Evolutionary conservation across 2,329 filamentous ascomycete genomes (phyloP), one percentile per base, ranked within the genome.

Genomic region (Niveomyces coronatus): DNA sequence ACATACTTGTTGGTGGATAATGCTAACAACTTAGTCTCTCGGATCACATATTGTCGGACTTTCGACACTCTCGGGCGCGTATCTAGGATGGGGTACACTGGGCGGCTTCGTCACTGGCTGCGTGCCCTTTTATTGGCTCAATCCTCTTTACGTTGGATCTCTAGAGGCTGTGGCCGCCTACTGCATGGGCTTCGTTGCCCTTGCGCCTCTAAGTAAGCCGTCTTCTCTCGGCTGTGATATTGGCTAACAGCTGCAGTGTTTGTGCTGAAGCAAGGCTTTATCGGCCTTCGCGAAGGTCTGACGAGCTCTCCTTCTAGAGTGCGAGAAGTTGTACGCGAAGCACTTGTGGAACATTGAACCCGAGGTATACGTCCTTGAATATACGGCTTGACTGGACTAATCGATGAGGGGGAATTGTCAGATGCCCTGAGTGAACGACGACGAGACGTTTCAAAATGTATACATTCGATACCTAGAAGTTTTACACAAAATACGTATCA

Each of bases 61-160:
- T 19, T 51, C 65, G 19, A 53, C 61, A 30, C 49, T 60, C 16
- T 60, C 63, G 16, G 59, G 51, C 10, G 46, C 59, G n/a, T 74
- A 73, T 45, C 58, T 74, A 24, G 62, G 53, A 26, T 74, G 67
- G 66, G 69, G 64, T 23, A 58, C 55, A 9, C 51, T 71, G 32
- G 70, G 70, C 17, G 63, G 63, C 45, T 49, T 60, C 18, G 37
- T 65, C 36, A 72, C 68, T 2, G 63, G 62, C 23, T 60, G 61
- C 35, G 60, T 55, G 39, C 56, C 69, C 9, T 70, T 70, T 45
- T 72, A 69, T 53, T 73, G 69, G 62, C 56, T 74, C 37, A 65
- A 73, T 45, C 57, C 62, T 36, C 49, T 56, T 5, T 50, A 62
- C 38, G 61, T 68, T 44, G 62, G 62, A 31, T 61, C 60, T 19